A percentile compares a stretch with the other conserved stretches of the same genome.
These are phyloP conservation scores for Colletotrichum lindemuthianum DNA, from an alignment of 2,329 filamentous ascomycete genomes.

Conservation along the genomic window DNA sequence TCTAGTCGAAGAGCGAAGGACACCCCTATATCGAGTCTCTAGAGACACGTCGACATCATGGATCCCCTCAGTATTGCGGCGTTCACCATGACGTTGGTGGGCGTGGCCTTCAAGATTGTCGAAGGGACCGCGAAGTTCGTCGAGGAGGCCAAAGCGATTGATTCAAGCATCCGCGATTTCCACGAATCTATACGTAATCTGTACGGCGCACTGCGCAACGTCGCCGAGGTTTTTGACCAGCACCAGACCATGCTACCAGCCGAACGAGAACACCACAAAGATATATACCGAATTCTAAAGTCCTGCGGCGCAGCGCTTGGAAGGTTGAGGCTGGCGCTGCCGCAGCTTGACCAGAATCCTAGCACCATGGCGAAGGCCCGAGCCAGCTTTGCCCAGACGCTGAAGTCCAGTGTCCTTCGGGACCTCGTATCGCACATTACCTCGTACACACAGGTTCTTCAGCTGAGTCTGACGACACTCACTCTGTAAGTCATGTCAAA, in stretches of 20 bases:
- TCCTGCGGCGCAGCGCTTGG: constrained; percentile 39
- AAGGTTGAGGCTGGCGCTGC: constrained; percentile 37
- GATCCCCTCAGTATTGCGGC: constrained; percentile 39
- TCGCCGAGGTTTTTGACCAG: constrained; percentile 37
- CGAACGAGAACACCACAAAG: constrained; percentile 40
- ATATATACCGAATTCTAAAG: constrained; percentile 39
- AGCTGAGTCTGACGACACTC: constrained; percentile 42
- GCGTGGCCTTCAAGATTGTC: constrained; percentile 35
- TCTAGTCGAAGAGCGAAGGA: background rate
- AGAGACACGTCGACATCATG: constrained; percentile 18
- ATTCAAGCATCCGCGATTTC: constrained; percentile 38
- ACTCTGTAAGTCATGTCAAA: constrained; percentile 35
- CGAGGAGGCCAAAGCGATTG: constrained; percentile 35
- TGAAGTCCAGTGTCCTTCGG: constrained; percentile 39
- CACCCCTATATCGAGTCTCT: background rate
- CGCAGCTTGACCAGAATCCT: constrained; percentile 36
- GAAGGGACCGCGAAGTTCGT: constrained; percentile 40
- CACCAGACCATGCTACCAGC: constrained; percentile 37
- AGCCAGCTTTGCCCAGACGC: constrained; percentile 36
- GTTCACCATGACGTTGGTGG: constrained; percentile 37
- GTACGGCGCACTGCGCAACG: constrained; percentile 32
- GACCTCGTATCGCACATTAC: constrained; percentile 39
- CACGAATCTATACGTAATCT: constrained; percentile 39
- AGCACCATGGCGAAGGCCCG: constrained; percentile 36
- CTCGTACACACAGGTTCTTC: constrained; percentile 41